Evolutionary conservation across 805 yeast species (phyloP).

Genomic region (Yarrowia sp.): DNA sequence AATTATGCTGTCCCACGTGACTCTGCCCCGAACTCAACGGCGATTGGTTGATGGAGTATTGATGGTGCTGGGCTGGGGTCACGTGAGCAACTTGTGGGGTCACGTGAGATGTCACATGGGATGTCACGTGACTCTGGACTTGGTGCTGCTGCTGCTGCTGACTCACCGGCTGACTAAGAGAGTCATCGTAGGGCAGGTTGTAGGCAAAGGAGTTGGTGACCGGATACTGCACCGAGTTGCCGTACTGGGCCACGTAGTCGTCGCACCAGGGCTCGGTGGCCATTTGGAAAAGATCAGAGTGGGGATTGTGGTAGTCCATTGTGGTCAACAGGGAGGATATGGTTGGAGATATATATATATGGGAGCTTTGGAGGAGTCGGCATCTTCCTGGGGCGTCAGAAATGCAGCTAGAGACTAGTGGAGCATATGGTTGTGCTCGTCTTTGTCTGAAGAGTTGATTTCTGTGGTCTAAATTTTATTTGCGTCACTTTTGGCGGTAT

Average conservation of each 20-base stretch:
- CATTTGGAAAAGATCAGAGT: slow-evolving; percentile 24
- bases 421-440: neutral
- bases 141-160: neutral
- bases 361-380: neutral
- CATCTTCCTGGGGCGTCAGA: neutral
- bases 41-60: slow-evolving; percentile 4
- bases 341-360: slow-evolving; percentile 28
- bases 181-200: slow-evolving; percentile 12
- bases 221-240: slow-evolving; percentile 10
- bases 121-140: too few species aligned
- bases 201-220: slow-evolving; percentile 7
- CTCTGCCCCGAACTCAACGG: neutral
- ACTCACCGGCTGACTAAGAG: slow-evolving; percentile 4
- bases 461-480: neutral
- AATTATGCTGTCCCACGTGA: neutral
- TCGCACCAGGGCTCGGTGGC: slow-evolving; percentile 39
- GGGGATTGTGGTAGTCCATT: slow-evolving; percentile 35
- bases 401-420: neutral
- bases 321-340: slow-evolving; percentile 13
- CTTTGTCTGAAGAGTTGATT: neutral
- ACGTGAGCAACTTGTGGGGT: slow-evolving; percentile 1
- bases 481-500: too few species aligned
- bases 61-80: slow-evolving; percentile 6
- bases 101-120: neutral
- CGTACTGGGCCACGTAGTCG: slow-evolving; percentile 29